Percentiles rank a stretch among this genome's conserved stretches.
These are phyloP conservation scores for Zychaea mexicana DNA, from an alignment of 371 early-diverging fungal species.

Conservation along the genomic window DNA sequence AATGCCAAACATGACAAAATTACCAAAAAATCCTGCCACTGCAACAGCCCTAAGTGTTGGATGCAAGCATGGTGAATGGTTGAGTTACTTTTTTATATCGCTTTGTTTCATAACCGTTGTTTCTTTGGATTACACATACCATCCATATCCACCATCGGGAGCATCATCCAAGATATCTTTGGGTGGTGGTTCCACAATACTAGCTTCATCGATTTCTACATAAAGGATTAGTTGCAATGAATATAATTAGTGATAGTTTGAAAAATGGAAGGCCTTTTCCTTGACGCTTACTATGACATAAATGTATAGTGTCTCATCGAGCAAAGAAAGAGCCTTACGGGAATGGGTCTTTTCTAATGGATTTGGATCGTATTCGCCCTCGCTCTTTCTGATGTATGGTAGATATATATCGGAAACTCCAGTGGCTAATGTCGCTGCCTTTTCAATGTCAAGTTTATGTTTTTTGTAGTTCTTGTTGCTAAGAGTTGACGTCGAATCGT, in stretches of 20 bases:
- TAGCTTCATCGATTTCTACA: constrained; percentile 32
- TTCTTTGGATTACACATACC: constrained; percentile 19
- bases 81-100: background rate
- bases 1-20: constrained; percentile 43
- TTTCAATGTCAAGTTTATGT: background rate
- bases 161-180: constrained; percentile 25
- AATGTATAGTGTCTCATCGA: too few species aligned
- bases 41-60: constrained; percentile 32
- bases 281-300: background rate
- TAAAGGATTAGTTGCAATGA: background rate
- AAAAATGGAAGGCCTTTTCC: background rate
- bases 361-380: background rate
- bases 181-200: constrained; percentile 30
- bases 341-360: background rate
- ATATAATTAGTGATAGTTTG: background rate
- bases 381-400: background rate
- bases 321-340: background rate
- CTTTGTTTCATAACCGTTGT: background rate
- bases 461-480: background rate
- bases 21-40: constrained; percentile 31
- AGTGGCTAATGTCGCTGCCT: too few species aligned
- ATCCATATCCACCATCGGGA: constrained; percentile 47
- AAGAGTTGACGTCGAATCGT: background rate
- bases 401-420: background rate
- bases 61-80: constrained; percentile 2